A percentile compares a stretch with the other conserved stretches of the same genome.
Conservation (phyloP, 805 yeast genomes). For the Cephaloascus albidus region DNA sequence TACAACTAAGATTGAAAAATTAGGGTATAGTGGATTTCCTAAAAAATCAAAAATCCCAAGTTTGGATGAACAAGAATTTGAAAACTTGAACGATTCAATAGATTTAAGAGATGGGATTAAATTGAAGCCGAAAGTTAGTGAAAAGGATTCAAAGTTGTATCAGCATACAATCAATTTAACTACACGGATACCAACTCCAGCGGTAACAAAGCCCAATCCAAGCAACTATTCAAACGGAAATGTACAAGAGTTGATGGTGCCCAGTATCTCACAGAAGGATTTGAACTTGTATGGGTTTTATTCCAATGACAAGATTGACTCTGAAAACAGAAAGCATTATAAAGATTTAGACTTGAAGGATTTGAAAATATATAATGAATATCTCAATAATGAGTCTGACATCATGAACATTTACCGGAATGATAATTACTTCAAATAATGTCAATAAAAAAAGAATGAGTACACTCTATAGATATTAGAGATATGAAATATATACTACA, state of each 20-base stretch:
- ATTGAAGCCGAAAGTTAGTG: not conserved
- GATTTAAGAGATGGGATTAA: not conserved
- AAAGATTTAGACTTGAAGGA: conserved; percentile 1
- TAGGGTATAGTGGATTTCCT: not conserved
- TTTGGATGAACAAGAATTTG: not conserved
- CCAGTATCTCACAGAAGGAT: not conserved
- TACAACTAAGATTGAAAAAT: not conserved
- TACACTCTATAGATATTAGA: too few species aligned
- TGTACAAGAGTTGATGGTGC: not conserved
- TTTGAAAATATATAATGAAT: not conserved
- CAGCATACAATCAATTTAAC: not conserved
- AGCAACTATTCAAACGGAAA: not conserved
- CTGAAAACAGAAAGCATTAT: not conserved
- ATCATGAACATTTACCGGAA: not conserved
- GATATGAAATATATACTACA: too few species aligned
- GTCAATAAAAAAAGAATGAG: too few species aligned
- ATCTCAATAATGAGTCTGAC: not conserved
- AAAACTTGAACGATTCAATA: not conserved
- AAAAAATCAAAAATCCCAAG: not conserved
- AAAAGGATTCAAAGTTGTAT: not conserved
- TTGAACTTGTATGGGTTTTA: not conserved
- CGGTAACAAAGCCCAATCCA: not conserved
- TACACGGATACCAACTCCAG: not conserved
- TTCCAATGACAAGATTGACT: not conserved
- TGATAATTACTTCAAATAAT: conserved; percentile 1